Base-by-base conservation (phyloP, 2,329 filamentous ascomycete species). In the Cladosporium sp. region DNA sequence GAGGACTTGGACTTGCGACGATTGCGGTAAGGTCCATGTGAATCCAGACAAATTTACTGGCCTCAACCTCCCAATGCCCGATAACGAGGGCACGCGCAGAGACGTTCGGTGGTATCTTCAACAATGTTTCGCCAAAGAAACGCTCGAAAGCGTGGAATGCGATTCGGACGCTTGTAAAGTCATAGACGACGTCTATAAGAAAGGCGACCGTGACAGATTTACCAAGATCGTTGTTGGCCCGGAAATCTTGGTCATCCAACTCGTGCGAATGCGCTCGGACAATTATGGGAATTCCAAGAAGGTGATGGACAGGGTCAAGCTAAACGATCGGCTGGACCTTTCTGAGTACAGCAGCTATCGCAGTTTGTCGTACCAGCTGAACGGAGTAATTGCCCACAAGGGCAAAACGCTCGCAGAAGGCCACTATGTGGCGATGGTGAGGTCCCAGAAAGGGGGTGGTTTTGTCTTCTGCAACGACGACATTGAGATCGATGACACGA, bases 381-480 rank as follows among this genome's bases (percentile, higher is more conserved):
- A 53, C 28, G 65, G 65, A 11, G 57, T 65, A 23, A 64, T 69
- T 34, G 46, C 58, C 18, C 68, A 68, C n/a, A 16, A 7, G 1
- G 68, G 68, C 32, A 16, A 26, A 2, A 54, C 18, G 18, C 10
- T 58, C 16, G 36, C 49, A 3, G 14, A 23, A 3, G 68, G 68
- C 10, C 68, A 69, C 54, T 69, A 69, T 39, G 32, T 69, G 21
- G 62, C 68, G 4, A 63, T 48, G n/a, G 64, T 69, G 25, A 54
- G 23, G 34, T 39, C 48, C 21, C 59, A 39, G 49, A 43, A 43
- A 30, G 64, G 77, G 79, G 14, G 4, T 14, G 53, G 49, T 5
- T 48, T 48, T 25, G 62, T 28, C 6, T 14, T 14, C 16, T 34
- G 28, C 53, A 25, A 57, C 10, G 53, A 57, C 30, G 18, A 25